phyloP scores from a whole-genome alignment of 805 yeast genomes.

The Monosporozyma servazzii region DNA sequence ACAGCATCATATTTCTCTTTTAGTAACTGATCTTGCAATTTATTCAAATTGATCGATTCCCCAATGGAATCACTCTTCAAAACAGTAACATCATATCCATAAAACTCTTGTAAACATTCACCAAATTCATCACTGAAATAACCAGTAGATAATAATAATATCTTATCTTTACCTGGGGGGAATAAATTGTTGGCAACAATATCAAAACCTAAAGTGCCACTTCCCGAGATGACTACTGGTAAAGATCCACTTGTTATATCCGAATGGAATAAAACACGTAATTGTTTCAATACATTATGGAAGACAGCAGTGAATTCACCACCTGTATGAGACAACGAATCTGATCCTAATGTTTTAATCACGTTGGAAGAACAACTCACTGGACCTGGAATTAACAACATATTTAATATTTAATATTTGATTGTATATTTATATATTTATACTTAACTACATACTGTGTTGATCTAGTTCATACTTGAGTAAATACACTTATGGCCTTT shows the following conservation, averaged over 20 bases:
- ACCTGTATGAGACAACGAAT: conserved; percentile 83
- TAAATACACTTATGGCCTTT: no score
- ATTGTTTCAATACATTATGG: conserved; percentile 54
- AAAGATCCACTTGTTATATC: conserved; percentile 44
- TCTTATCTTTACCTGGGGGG: conserved; percentile 46
- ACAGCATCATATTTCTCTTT: conserved; percentile 50
- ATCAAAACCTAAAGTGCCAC: conserved; percentile 96
- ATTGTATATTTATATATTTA: not conserved
- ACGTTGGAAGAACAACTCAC: conserved; percentile 76
- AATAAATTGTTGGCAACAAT: conserved; percentile 71
- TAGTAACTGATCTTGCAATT: conserved; percentile 48
- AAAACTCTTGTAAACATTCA: conserved; percentile 48
- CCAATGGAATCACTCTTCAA: conserved; percentile 62
- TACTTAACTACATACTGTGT: no score
- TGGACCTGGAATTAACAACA: conserved; percentile 73
- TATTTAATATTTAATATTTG: not conserved
- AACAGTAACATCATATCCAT: conserved; percentile 64
- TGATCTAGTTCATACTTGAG: no score
- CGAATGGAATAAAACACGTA: conserved; percentile 69
- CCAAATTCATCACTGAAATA: conserved; percentile 80
- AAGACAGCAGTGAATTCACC: conserved; percentile 73
- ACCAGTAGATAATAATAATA: conserved; percentile 80
- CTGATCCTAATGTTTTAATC: conserved; percentile 68
- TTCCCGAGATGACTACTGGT: conserved; percentile 75
- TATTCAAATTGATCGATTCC: conserved; percentile 48